phyloP scores from a whole-genome alignment of 2,329 filamentous ascomycete species.

The Lasiodiplodia gonubiensis region DNA sequence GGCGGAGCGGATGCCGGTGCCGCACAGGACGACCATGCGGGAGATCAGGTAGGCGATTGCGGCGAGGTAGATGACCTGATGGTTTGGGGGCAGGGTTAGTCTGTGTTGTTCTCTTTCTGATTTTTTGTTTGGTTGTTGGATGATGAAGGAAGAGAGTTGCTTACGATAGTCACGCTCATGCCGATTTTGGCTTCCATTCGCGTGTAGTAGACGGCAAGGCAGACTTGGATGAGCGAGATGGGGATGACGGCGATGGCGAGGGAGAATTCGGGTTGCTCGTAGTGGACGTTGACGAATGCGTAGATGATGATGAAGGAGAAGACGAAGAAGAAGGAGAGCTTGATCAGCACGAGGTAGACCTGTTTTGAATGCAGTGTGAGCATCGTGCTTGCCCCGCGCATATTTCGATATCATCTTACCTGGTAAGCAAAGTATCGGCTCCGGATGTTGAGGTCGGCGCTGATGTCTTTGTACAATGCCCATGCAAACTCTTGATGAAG shows the following conservation, averaged over 20 bases:
- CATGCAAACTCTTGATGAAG: conserved; percentile 34
- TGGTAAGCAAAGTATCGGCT: conserved; percentile 32
- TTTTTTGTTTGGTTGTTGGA: background rate
- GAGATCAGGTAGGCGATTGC: conserved; percentile 34
- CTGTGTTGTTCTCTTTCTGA: background rate
- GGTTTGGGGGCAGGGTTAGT: too few species aligned
- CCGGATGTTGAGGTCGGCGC: conserved; percentile 31
- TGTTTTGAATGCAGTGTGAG: conserved; percentile 9
- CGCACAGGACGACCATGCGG: conserved; percentile 34
- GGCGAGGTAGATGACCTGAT: conserved; percentile 29
- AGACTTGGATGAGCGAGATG: conserved; percentile 30
- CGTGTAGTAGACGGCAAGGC: conserved; percentile 30
- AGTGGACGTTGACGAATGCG: conserved; percentile 35
- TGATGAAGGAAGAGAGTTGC: background rate
- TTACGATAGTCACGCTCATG: conserved; percentile 32
- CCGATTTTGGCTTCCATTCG: conserved; percentile 31
- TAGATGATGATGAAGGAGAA: conserved; percentile 35
- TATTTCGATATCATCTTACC: conserved; percentile 27
- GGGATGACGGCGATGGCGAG: conserved; percentile 37
- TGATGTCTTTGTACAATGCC: conserved; percentile 34
- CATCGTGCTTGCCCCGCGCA: background rate
- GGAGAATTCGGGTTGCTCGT: conserved; percentile 34
- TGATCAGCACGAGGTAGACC: conserved; percentile 35
- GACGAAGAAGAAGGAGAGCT: conserved; percentile 33
- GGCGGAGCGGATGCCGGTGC: conserved; percentile 6